Evolutionary conservation across 1,139 yeast genomes (phyloP), one percentile per base, ranked within the genome.

Genomic region (Diutina mesorugosa): DNA sequence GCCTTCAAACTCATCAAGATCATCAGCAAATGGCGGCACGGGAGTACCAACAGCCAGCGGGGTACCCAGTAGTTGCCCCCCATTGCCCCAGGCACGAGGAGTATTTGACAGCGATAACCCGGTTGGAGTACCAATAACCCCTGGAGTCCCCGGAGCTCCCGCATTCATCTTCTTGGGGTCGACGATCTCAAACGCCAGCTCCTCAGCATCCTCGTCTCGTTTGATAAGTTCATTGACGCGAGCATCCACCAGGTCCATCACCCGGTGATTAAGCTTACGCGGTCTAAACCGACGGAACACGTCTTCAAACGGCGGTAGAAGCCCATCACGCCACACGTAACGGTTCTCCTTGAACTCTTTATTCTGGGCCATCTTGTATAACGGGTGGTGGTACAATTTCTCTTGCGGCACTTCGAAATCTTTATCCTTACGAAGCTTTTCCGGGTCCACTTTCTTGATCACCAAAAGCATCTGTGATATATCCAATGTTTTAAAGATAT

Each of bases 191-290:
- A 85, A 89, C 53, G 80, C 82, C 21, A 87, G 80, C 57, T 86
- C 90, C 65, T 88, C 93, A 0, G 97, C 96, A 59, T 86, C 91
- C 45, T 81, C 87, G 66, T 93, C 99, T 52, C 83, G 71, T 96
- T 51, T 41, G 9, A 51, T 41, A n/a, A 51, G 28, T 16, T 51
- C 54, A 28, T 38, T 26, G 6, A 38, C 55, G 59, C 82, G 80
- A 35, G 81, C 80, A 62, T 91, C 97, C 14, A 90, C 85, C 62
- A 83, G 84, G 48, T 81, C 80, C 66, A 83, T 76, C 29, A 81
- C 79, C 14, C 80, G 67, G 47, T 78, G 79, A 55, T 76, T 77
- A 58, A 80, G 72, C 59, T 75, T 78, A 16, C 81, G 69, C 30
- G 72, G 82, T 60, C 74, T 79, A 78, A 71, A 85, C 70, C 70